Evolutionary conservation across 331 rosid genomes (phyloP).

Genomic region (Saraca asoca): DNA sequence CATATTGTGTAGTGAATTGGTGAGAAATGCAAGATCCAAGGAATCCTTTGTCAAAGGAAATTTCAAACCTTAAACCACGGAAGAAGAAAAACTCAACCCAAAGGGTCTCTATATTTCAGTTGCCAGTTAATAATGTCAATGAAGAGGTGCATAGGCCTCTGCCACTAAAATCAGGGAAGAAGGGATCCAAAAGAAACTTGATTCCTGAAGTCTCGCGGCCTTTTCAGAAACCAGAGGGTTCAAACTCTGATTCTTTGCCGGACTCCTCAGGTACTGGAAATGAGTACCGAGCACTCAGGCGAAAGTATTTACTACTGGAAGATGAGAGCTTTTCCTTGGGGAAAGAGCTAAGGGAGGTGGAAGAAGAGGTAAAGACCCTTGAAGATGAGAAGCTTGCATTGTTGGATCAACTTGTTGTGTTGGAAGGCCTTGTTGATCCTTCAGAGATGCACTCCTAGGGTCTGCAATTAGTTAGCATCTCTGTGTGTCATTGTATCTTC

Average conservation of each 20-base stretch:
- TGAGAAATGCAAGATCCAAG: slow-evolving; percentile 72
- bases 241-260: slow-evolving; percentile 87
- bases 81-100: slow-evolving; percentile 60
- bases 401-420: slow-evolving; percentile 84
- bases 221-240: slow-evolving; percentile 69
- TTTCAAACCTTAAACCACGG: slow-evolving; percentile 51
- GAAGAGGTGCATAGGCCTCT: slow-evolving; percentile 47
- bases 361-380: slow-evolving; percentile 76
- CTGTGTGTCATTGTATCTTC: slow-evolving; percentile 22
- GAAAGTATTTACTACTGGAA: slow-evolving; percentile 76
- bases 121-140: slow-evolving; percentile 48
- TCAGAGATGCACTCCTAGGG: slow-evolving; percentile 58
- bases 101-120: slow-evolving; percentile 48
- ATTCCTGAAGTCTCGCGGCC: slow-evolving; percentile 58
- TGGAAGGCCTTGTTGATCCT: slow-evolving; percentile 85
- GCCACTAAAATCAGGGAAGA: slow-evolving; percentile 52
- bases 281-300: slow-evolving; percentile 79
- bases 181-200: slow-evolving; percentile 57
- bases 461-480: slow-evolving; percentile 21
- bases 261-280: slow-evolving; percentile 74
- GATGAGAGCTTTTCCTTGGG: slow-evolving; percentile 83
- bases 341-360: slow-evolving; percentile 63
- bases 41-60: slow-evolving; percentile 57
- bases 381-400: slow-evolving; percentile 85
- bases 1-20: slow-evolving; percentile 32